Base-by-base conservation (phyloP, 164 flowering plant genomes). In the Amborella trichopoda region DNA sequence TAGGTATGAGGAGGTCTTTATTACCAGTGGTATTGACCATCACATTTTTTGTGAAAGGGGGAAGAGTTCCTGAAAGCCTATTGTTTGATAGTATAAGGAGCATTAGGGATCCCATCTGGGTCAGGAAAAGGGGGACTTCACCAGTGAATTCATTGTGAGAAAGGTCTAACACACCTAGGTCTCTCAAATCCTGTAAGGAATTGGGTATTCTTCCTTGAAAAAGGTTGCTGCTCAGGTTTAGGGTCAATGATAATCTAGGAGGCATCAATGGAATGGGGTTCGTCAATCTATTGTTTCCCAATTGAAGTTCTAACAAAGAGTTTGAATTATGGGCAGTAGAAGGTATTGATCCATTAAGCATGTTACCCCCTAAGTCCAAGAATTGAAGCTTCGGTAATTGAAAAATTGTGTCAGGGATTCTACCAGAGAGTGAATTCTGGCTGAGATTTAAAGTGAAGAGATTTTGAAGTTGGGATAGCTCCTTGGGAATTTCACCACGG, bases 141-240 rank as follows among this genome's bases (percentile, higher is more conserved):
- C 94, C 94, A 0, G 72, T 60, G 40, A 81, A 75, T 5, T 30
- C 48, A 60, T 84, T 81, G 62, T 70, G 53, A 1, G 94, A 81
- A 46, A 81, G 80, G 65, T 81, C 87, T 61, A 84, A 53, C 48
- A 78, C 68, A 53, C 77, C 84, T 37, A 84, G 49, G 2, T 5
- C 20, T 2, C 3, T 9, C 41, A 84, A 46, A 19, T 10, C 6
- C 20, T 56, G 21, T 11, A 84, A 64, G 21, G 53, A 53, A 0
- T 6, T 37, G 1, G 86, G 87, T 34, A 84, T 78, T 24, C 39
- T 22, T 21, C 86, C 89, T 36, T 61, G 47, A 41, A 84, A 77
- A 23, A 26, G 66, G 58, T 84, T 84, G 48, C 50, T 46, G 55
- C 94, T 84, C 44, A 84, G 74, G 59, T 84, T 81, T 44, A 84